Evolutionary conservation across 805 yeast species (phyloP), one percentile per base, ranked within the genome.

Genomic region (Saturnispora quitensis): DNA sequence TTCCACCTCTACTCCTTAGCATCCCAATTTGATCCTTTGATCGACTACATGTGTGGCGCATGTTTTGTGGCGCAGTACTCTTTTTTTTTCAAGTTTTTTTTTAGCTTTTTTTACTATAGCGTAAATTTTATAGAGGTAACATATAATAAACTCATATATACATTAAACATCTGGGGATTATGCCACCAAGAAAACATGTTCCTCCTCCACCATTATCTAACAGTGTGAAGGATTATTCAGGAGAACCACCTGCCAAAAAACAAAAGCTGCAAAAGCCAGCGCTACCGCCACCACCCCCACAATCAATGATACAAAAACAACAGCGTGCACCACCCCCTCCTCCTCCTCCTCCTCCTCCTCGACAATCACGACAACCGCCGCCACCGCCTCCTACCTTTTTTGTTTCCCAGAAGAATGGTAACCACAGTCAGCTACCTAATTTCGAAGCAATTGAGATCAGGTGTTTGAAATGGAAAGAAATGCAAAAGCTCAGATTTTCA

Each of bases 401-500:
- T 2, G 10, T 40, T 42, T 12, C 42, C 10, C 9, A 38, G 18
- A 18, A 38, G 12, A 38, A 5, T 38, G 13, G 22, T 4, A n/a
- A 38, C 9, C 2, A 13, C 9, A 4, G 8, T 9, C 42, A 38
- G 22, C 22, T 20, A 5, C 9, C 22, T 9, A 17, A 38, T 38
- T 4, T 3, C 1, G 22, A 8, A 8, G 13, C 24, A 8, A 17
- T 38, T 18, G 42, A 38, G 9, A 18, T 18, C 13, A 18, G 42
- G 20, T 38, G 42, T 38, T 68, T 73, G 52, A 73, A 75, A 58
- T 86, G 93, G 95, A 69, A 75, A 9, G 77, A 73, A 50, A 45
- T 77, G 2, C 95, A 86, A 58, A 85, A 84, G 61, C 65, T 63
- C 42, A 68, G 86, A 53, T 84, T 74, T 62, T 67, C 73, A 31